These are phyloP conservation scores for Sequoiadendron giganteum DNA, from an alignment of 75 land plant species.

Conservation along the genomic window DNA sequence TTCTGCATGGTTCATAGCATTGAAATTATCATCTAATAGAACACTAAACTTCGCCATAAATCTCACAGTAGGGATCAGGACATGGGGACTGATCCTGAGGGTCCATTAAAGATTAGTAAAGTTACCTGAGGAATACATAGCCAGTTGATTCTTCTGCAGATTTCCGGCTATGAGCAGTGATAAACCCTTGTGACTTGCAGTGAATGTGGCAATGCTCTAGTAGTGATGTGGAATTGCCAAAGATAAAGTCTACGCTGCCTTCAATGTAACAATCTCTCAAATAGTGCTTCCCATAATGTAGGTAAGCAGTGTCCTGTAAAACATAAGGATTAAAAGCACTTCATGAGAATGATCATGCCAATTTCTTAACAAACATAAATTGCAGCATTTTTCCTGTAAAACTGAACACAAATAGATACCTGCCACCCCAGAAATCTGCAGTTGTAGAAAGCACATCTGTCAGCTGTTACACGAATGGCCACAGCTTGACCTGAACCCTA, in stretches of 20 bases:
- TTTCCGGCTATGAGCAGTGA: constrained; percentile 89
- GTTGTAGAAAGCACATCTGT: constrained; percentile 86
- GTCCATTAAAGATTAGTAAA: neutral
- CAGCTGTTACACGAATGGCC: constrained; percentile 91
- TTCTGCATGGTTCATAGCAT: neutral
- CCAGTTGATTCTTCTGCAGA: constrained; percentile 83
- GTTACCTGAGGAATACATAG: constrained; percentile 85
- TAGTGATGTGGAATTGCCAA: constrained; percentile 92
- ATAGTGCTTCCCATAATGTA: constrained; percentile 90
- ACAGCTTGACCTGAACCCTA: constrained; percentile 98
- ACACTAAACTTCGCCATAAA: neutral
- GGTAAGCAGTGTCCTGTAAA: constrained; percentile 83
- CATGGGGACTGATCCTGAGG: neutral
- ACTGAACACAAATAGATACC: constrained; percentile 24
- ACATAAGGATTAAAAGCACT: neutral
- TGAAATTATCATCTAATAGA: neutral
- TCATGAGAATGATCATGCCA: neutral
- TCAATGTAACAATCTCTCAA: constrained; percentile 93
- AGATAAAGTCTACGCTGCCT: constrained; percentile 97
- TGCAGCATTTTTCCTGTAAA: neutral
- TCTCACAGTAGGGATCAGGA: neutral
- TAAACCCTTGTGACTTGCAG: constrained; percentile 87
- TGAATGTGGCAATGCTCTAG: constrained; percentile 95
- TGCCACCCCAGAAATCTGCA: constrained; percentile 97
- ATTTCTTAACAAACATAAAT: constrained; percentile 1